A percentile compares a stretch with the other conserved stretches of the same genome.
phyloP scores from a whole-genome alignment of 2,329 filamentous ascomycete species.

The Lojkania enalia region DNA sequence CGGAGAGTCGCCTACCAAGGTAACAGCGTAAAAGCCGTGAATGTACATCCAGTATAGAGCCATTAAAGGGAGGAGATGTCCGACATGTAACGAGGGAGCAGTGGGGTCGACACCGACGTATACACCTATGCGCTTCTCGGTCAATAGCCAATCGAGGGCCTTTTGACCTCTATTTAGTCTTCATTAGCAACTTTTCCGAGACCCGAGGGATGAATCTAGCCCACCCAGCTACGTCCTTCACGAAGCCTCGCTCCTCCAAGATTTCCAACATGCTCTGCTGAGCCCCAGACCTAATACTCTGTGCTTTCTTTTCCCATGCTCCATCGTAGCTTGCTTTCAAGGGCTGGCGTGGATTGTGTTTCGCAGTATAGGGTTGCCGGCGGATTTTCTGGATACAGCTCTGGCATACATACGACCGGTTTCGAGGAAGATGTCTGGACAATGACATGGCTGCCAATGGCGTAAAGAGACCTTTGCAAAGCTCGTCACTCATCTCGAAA shows the following conservation, averaged over 20 bases:
- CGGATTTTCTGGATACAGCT: slow-evolving; percentile 32
- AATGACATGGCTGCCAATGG: slow-evolving; percentile 36
- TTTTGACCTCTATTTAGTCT: slow-evolving; percentile 46
- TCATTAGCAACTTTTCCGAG: slow-evolving; percentile 16
- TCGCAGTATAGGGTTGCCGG: slow-evolving; percentile 16
- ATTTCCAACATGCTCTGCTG: slow-evolving; percentile 60
- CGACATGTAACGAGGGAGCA: slow-evolving; percentile 76
- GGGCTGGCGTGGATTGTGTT: slow-evolving; percentile 7
- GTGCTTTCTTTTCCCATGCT: slow-evolving; percentile 35
- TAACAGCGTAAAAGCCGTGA: slow-evolving; percentile 69
- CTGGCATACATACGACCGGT: slow-evolving; percentile 30
- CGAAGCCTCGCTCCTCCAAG: slow-evolving; percentile 70
- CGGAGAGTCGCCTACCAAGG: slow-evolving; percentile 52
- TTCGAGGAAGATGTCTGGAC: slow-evolving; percentile 31
- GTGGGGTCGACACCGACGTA: slow-evolving; percentile 86
- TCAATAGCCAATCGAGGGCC: slow-evolving; percentile 66
- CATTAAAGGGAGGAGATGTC: slow-evolving; percentile 81
- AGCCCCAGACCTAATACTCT: slow-evolving; percentile 30
- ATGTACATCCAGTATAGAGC: slow-evolving; percentile 82
- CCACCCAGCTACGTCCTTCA: slow-evolving; percentile 76
- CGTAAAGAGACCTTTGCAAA: slow-evolving; percentile 8
- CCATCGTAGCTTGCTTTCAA: slow-evolving; percentile 20
- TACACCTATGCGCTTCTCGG: slow-evolving; percentile 66
- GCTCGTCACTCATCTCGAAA: slow-evolving; percentile 19
- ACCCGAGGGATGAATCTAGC: slow-evolving; percentile 32